Evolutionary conservation across 495 filamentous ascomycete species (phyloP), one percentile per base, ranked within the genome.

Genomic region (Ramalina peruviana): DNA sequence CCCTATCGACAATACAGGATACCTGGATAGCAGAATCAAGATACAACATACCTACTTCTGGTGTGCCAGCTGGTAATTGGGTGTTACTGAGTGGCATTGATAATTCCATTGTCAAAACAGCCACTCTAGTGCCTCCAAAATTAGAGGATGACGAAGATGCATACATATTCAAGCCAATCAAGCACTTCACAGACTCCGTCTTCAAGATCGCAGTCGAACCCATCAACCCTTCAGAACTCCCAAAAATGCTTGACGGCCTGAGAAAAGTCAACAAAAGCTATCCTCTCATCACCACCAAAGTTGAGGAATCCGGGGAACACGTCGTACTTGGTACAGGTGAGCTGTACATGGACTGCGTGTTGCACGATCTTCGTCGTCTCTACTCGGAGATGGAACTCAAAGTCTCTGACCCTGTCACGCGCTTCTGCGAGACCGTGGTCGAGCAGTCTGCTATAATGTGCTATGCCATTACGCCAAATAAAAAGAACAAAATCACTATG

Each of bases 341-440:
- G 61, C 73, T 98, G 6, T 97, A 97, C 68, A 96, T 98, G 88
- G 92, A 98, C 67, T 97, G 90, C 60, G 92, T 96, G 26, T 79
- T 98, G 33, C 88, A 98, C 65, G 92, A 98, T 62, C 75, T 98
- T 13, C 86, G 92, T 43, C 76, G 80, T 23, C 71, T 96, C 19
- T 98, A 95, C 64, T 88, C 90, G n/a, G 88, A 97, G 60, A 98
- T 98, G 92, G 93, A 98, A 60, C 79, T 97, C 65, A 94, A 95
- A 67, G 87, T 98, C 42, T 98, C 92, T 10, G 92, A 98, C 60
- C 92, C 92, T 5, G 93, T 97, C 17, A 96, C 93, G 21, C 79
- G 92, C 26, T 98, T 98, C 72, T 93, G 87, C 65, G 92, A 98
- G 68, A 98, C 92, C 3, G 88, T 94, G n/a, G 88, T 93, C 44